phyloP scores from a whole-genome alignment of 208 protist species.

The Crithidia mellificae region DNA sequence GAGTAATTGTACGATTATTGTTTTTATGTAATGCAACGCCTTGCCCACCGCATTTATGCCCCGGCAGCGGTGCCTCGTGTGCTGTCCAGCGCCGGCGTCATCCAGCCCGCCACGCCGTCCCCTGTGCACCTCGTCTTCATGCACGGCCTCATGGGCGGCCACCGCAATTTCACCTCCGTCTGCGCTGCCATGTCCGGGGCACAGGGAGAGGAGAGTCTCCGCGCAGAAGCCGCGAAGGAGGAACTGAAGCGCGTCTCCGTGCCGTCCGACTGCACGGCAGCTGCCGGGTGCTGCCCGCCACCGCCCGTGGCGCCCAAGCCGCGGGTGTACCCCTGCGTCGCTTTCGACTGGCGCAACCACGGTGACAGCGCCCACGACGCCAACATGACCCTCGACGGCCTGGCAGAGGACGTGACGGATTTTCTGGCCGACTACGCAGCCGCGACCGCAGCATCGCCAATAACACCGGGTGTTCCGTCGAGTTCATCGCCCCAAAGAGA shows the following conservation, averaged over 20 bases:
- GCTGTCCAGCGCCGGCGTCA: conserved; percentile 14
- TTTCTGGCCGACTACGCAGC: conserved; percentile 32
- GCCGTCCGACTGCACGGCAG: conserved; percentile 6
- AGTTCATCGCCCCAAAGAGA: too few relatives aligned
- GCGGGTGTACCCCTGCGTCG: conserved; percentile 31
- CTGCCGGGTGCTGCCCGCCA: conserved; percentile 3
- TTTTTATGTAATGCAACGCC: conserved; percentile 5
- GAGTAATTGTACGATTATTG: too few relatives aligned
- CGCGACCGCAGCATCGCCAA: not conserved
- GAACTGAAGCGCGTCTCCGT: conserved; percentile 15
- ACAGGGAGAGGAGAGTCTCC: conserved; percentile 24
- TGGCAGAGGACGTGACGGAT: conserved; percentile 43
- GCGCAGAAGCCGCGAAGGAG: conserved; percentile 25
- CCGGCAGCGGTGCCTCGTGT: conserved; percentile 15
- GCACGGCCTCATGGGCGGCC: conserved; percentile 49
- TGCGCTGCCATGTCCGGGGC: conserved; percentile 36
- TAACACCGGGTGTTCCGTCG: not conserved
- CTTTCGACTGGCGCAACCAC: conserved; percentile 61
- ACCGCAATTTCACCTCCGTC: conserved; percentile 45
- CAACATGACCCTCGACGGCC: conserved; percentile 40
- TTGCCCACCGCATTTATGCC: conserved; percentile 24
- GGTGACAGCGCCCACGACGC: conserved; percentile 41
- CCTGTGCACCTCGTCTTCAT: conserved; percentile 46
- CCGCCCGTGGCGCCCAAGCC: conserved; percentile 6
- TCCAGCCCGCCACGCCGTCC: conserved; percentile 22